Evolutionary conservation across 2,329 filamentous ascomycete genomes (phyloP), one percentile per base, ranked within the genome.

Genomic region (Ascochyta clinopodiicola): DNA sequence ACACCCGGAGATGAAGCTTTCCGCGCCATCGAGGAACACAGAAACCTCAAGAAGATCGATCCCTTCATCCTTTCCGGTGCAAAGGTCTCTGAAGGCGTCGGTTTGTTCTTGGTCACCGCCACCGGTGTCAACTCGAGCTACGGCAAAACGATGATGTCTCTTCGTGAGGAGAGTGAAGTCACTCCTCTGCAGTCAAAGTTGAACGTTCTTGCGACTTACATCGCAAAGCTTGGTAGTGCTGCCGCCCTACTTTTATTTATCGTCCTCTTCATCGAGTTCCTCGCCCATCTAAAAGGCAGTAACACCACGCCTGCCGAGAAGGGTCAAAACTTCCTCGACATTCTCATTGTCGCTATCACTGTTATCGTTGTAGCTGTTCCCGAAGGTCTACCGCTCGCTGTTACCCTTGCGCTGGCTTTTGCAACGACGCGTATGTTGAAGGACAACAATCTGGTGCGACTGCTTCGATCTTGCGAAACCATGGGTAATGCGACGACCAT

Each of bases 31-130:
- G 82, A 88, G 59, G 86, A 84, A 43, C 80, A 85, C 55, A 80
- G 87, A 47, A 80, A 80, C 15, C 76, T 88, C 31, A 81, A 82
- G 78, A 92, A 92, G 67, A 78, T 89, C 58, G 90, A 93, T 64
- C 90, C 90, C 0, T 94, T 94, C 73, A 92, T 97, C 66, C 90
- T 96, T 63, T 96, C 92, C 27, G 93, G 90, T 40, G 88, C 88
- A 2, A 92, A 91, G 63, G 86, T 94, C 10, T 86, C 86, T 0
- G 88, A 92, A 66, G 90, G 90, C 50, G 82, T 91, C 7, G 90
- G 91, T 9, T 86, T 84, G 4, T 93, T 91, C 73, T 73, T 94
- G 50, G 89, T 92, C 50, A 91, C 89, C 1, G 85, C 89, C 4
- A 86, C 88, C 17, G 90, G 90, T 60, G 81, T 88, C 32, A 84